Base-by-base conservation (phyloP, 805 yeast genomes). In the Kluyveromyces lactis region DNA sequence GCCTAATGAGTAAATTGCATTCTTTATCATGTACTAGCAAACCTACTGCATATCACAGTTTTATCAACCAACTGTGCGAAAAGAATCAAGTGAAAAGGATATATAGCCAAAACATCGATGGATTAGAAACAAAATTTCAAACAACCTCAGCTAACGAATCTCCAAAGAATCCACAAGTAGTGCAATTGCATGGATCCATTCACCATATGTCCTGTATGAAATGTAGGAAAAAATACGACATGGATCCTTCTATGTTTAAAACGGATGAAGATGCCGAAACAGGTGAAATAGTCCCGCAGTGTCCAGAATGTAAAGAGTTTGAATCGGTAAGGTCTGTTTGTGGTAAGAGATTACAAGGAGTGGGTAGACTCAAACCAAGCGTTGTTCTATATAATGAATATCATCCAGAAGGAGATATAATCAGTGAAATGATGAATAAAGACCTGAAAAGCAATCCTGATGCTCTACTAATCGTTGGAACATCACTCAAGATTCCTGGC, bases 51-150 rank as follows among this genome's bases (percentile, higher is more conserved):
- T 87, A 87, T 47, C 96, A 87, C 58, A 60, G 66, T 33, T 69
- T 81, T 58, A 60, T 87, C 39, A 68, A 81, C 51, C 58, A 64
- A 2, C 55, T 86, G 11, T 74, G 90, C 21, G 65, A 64, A 13
- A 78, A 79, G 42, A 77, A 77, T 26, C 70, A 87, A 51, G 64
- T 87, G 26, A 63, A 77, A 42, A 66, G 95, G 49, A 67, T 87
- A 41, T 87, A 87, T 56, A 85, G 95, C 0, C 96, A 87, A 53
- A 87, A 87, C 53, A 85, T 87, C 42, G 96, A 87, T 60, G 75
- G 86, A 35, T 65, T 87, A 36, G 96, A 87, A 51, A 63, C 73
- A 9, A 71, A 73, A 48, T 71, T 82, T 26, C 58, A 71, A 1
- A n/a, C n/a, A 17, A 6, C 17, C n/a, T 26, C 30, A 23, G 29